A percentile compares a stretch with the other conserved stretches of the same genome.
Evolutionary conservation across 2,329 filamentous ascomycete genomes (phyloP).

Genomic region (Harringtonia aguacate): DNA sequence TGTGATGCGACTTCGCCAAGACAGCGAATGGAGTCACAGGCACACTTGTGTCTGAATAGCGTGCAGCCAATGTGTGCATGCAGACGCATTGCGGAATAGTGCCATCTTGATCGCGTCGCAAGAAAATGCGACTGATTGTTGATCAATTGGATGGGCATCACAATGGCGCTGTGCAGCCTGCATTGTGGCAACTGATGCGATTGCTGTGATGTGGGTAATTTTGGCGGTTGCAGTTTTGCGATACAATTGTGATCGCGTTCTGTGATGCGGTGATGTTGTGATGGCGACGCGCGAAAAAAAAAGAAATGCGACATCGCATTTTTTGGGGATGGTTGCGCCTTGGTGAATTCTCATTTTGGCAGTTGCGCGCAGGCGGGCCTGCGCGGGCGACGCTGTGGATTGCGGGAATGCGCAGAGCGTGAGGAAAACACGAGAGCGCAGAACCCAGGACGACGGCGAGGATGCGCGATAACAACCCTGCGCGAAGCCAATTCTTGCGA

Average conservation of each 20-base stretch:
- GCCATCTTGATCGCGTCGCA: too few species aligned
- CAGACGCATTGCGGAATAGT: too few species aligned
- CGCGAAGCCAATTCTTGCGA: background rate
- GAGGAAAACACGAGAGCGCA: conserved; percentile 1
- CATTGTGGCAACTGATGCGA: background rate
- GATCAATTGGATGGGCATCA: background rate
- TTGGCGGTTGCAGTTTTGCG: conserved; percentile 12
- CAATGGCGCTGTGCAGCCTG: background rate
- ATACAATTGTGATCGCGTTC: background rate
- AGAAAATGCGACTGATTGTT: too few species aligned
- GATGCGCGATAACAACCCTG: background rate
- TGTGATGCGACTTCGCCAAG: too few species aligned
- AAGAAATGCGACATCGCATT: background rate
- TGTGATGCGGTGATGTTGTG: conserved; percentile 1
- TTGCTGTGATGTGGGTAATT: background rate
- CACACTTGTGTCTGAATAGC: too few species aligned
- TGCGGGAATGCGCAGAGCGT: background rate
- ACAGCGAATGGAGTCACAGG: too few species aligned
- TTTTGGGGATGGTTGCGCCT: conserved; percentile 3
- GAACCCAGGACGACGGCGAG: background rate
- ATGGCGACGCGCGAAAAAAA: conserved; percentile 3
- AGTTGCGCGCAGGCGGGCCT: conserved; percentile 7
- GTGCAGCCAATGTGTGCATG: too few species aligned
- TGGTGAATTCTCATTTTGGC: background rate
- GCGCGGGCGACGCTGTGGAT: conserved; percentile 3